Conservation (phyloP, 106 monocot genomes). For the Cymbidium sinense region DNA sequence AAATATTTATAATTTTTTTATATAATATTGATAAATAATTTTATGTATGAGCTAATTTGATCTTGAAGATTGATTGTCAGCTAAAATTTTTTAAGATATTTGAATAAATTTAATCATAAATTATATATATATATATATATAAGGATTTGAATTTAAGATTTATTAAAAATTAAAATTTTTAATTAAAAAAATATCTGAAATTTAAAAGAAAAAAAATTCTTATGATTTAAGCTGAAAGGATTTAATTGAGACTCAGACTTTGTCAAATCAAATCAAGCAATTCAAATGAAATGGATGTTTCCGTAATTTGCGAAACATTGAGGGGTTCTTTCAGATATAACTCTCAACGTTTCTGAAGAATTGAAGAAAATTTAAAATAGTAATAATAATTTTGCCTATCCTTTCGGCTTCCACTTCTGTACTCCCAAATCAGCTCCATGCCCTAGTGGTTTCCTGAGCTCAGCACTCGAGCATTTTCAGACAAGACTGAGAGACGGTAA, state of each 20-base stretch:
- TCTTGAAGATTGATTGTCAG: too few relatives aligned
- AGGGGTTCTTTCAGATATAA: not conserved
- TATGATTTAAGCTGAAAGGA: too few relatives aligned
- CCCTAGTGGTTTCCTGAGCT: not conserved
- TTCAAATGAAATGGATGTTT: not conserved
- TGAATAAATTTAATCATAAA: too few relatives aligned
- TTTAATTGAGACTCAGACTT: not conserved
- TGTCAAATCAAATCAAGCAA: too few relatives aligned
- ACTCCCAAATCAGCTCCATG: not conserved
- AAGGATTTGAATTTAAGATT: too few relatives aligned
- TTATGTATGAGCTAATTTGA: too few relatives aligned
- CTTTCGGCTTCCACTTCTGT: not conserved
- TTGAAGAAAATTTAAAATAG: not conserved
- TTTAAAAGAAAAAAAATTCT: not conserved
- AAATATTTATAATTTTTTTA: too few relatives aligned
- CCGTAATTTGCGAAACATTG: not conserved
- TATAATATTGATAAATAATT: too few relatives aligned
- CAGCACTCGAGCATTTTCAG: not conserved
- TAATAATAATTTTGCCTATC: not conserved
- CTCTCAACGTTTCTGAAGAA: not conserved
- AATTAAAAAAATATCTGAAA: too few relatives aligned
- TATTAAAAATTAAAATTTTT: too few relatives aligned
- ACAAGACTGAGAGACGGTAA: not conserved
- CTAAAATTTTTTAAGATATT: too few relatives aligned
- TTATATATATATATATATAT: too few relatives aligned